Conservation (phyloP, 2,329 filamentous ascomycete species). For the Phyllachora maydis region DNA sequence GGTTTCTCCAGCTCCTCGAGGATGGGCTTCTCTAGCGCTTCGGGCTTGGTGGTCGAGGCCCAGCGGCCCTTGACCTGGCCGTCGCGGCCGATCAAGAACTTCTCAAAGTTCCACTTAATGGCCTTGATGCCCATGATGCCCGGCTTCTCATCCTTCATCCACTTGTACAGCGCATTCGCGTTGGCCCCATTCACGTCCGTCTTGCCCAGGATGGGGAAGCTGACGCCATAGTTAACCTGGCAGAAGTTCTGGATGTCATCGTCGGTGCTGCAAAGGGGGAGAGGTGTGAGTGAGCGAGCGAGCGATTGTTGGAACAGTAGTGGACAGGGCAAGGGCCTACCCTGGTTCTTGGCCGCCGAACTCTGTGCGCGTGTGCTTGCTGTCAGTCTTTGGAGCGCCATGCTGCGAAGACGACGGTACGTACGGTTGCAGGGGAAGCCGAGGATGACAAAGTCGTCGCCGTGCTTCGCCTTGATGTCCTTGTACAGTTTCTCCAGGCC, state of each 20-base stretch:
- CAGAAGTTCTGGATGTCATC: constrained; percentile 73
- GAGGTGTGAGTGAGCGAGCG: not conserved
- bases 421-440: constrained; percentile 99
- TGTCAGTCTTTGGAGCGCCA: no score
- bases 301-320: no score
- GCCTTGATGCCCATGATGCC: constrained; percentile 75
- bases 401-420: no score
- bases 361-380: no score
- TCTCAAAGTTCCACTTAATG: constrained; percentile 99
- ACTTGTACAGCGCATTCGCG: constrained; percentile 63
- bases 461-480: constrained; percentile 44
- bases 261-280: constrained; percentile 30
- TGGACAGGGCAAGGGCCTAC: no score
- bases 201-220: constrained; percentile 82
- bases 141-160: constrained; percentile 51
- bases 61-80: constrained; percentile 72
- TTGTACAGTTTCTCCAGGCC: constrained; percentile 87
- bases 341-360: constrained; percentile 77
- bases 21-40: constrained; percentile 55
- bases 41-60: constrained; percentile 77
- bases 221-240: constrained; percentile 84
- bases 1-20: constrained; percentile 51
- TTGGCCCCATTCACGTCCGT: constrained; percentile 79
- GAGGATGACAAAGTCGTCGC: constrained; percentile 63
- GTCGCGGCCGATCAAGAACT: constrained; percentile 77